A percentile compares a stretch with the other conserved stretches of the same genome.
These are phyloP conservation scores for Chlamydomonas schloesseri DNA, from an alignment of 139 green algal genomes.

Conservation along the genomic window DNA sequence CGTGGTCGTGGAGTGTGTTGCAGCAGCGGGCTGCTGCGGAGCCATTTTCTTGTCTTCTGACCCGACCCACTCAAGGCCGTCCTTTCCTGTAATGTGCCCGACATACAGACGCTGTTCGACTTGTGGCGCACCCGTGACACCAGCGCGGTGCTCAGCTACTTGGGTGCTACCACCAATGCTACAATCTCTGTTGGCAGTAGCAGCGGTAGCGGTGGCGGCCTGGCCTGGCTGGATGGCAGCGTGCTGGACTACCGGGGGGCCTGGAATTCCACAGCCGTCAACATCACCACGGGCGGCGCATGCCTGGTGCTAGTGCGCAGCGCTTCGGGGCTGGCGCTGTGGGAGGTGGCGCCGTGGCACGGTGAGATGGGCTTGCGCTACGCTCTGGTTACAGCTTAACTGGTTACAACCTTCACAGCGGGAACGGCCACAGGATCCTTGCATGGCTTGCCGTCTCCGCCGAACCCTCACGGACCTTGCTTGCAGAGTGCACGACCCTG, in stretches of 20 bases:
- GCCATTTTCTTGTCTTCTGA: background rate
- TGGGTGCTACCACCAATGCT: too few species aligned
- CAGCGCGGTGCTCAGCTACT: too few species aligned
- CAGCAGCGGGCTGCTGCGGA: too few species aligned
- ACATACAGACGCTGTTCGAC: background rate
- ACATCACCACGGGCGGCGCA: background rate
- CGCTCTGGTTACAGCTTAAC: too few species aligned
- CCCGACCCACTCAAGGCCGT: too few species aligned
- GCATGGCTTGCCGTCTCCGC: too few species aligned
- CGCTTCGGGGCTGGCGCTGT: background rate
- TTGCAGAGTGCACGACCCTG: background rate
- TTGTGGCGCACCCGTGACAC: background rate
- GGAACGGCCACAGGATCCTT: too few species aligned
- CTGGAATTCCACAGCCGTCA: background rate
- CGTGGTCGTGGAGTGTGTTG: too few species aligned
- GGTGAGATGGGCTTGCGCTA: too few species aligned
- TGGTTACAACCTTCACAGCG: too few species aligned
- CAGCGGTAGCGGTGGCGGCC: background rate
- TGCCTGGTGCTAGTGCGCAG: background rate
- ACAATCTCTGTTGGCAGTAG: background rate
- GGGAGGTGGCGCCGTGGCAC: background rate
- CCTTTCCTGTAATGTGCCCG: too few species aligned
- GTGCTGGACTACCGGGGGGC: background rate
- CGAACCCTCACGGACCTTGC: too few species aligned
- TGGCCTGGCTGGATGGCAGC: background rate